Base-by-base conservation (phyloP, 2,329 filamentous ascomycete genomes). In the Aspergillus ochraceoroseus region DNA sequence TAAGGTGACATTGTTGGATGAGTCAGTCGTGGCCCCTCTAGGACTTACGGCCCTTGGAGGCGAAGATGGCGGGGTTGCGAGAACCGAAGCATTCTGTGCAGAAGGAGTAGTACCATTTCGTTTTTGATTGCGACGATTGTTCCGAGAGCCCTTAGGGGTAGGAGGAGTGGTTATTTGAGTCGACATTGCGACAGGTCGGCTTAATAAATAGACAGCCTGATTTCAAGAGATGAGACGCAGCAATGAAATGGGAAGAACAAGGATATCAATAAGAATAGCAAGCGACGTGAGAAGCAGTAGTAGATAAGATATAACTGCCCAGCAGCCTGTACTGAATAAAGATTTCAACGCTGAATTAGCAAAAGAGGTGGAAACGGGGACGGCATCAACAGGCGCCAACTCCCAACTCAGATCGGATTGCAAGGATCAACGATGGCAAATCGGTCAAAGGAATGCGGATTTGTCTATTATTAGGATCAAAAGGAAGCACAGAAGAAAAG, bases 141-240 rank as follows among this genome's bases (percentile, higher is more conserved):
- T 67, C 43, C 64, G 63, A 46, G 58, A 44, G 28, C 55, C 62
- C 49, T 67, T 67, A 4, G 66, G 61, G 25, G 66, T 63, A 31
- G 58, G 54, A 52, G 65, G 62, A 41, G 59, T 54, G 29, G 59
- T 54, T 28, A 54, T 53, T 56, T 64, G 63, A 32, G 67, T 60
- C 56, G 71, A 70, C 72, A 74, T 75, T 47, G 47, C 53, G 56
- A 60, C 52, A 30, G 48, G 38, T 59, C 59, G 65, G 65, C 65
- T 72, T 70, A 66, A 70, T 66, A 72, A 71, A 73, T 73, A 72
- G 58, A 62, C 67, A 70, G 67, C 67, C 68, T 60, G 56, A 8
- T 49, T 49, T 52, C 46, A 56, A 53, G 57, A 48, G 17, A 27
- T 15, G 28, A 29, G 35, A 31, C 17, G 35, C 30, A 50, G 55